Conservation (phyloP, 805 yeast genomes). For the Cyberlindnera maritima region DNA sequence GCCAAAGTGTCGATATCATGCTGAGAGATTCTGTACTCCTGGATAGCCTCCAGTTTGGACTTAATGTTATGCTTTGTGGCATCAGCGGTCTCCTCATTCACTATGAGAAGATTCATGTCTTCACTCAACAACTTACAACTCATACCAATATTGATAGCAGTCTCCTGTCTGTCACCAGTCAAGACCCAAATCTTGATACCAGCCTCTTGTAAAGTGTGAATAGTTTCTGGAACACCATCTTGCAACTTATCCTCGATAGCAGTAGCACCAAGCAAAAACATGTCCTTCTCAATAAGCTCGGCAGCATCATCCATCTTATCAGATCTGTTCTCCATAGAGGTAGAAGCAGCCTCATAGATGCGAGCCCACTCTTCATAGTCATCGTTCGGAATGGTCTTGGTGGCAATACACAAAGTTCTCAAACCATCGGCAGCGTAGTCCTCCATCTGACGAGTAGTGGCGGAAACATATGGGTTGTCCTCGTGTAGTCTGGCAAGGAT, state of each 20-base stretch:
- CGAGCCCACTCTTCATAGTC: constrained; percentile 75
- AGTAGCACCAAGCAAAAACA: constrained; percentile 89
- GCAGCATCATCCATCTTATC: constrained; percentile 85
- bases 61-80: constrained; percentile 72
- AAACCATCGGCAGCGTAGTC: constrained; percentile 96
- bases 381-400: constrained; percentile 70
- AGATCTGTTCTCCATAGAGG: constrained; percentile 72
- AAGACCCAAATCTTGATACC: constrained; percentile 97
- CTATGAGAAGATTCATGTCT: constrained; percentile 89
- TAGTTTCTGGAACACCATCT: constrained; percentile 98
- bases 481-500: constrained; percentile 78
- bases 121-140: constrained; percentile 91
- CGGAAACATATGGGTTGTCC: constrained; percentile 74
- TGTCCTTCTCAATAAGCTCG: constrained; percentile 76
- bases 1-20: constrained; percentile 81
- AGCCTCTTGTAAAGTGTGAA: constrained; percentile 91
- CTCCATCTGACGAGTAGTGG: constrained; percentile 84
- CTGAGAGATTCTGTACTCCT: constrained; percentile 58
- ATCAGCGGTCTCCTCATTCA: constrained; percentile 80
- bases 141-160: constrained; percentile 98
- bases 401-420: constrained; percentile 90
- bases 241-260: constrained; percentile 98
- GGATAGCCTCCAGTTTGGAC: constrained; percentile 73
- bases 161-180: constrained; percentile 98
- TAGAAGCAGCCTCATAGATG: constrained; percentile 74